A percentile compares a stretch with the other conserved stretches of the same genome.
Conservation (phyloP, 306 rosid genomes). For the Spatholobus suberectus region DNA sequence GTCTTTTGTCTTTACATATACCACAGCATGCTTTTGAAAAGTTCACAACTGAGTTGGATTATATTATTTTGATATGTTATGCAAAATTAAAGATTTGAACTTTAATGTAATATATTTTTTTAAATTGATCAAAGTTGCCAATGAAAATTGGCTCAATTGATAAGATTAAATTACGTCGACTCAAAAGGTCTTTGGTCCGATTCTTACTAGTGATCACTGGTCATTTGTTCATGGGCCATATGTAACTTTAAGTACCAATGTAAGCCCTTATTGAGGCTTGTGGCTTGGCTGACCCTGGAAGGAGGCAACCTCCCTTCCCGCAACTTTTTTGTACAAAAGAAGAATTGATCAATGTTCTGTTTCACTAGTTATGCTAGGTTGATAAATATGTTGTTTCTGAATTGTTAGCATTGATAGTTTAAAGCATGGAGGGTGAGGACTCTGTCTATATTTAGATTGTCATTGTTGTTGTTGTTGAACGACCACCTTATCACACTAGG, state of each 20-base stretch:
- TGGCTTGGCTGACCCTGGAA: constrained; percentile 1
- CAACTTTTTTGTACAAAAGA: not conserved
- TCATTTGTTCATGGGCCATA: constrained; percentile 12
- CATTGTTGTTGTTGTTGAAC: not conserved
- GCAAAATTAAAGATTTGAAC: no score
- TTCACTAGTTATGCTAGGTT: constrained; percentile 1
- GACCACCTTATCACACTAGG: not conserved
- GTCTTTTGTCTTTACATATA: not conserved
- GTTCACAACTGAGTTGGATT: no score
- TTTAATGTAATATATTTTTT: no score
- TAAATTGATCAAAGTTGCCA: not conserved
- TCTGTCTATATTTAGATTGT: not conserved
- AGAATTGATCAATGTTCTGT: not conserved
- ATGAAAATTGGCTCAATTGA: not conserved
- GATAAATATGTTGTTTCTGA: constrained; percentile 25
- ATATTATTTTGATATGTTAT: no score
- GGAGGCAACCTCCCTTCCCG: not conserved
- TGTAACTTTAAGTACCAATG: not conserved
- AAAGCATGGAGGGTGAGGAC: not conserved
- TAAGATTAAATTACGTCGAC: not conserved
- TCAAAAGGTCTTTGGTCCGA: not conserved
- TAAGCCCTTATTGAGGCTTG: not conserved
- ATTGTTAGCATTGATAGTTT: not conserved
- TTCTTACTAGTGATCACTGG: constrained; percentile 8
- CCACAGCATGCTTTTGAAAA: no score